A percentile compares a stretch with the other conserved stretches of the same genome.
phyloP scores from a whole-genome alignment of 768 basidiomycete genomes.

The Collybia sordida region DNA sequence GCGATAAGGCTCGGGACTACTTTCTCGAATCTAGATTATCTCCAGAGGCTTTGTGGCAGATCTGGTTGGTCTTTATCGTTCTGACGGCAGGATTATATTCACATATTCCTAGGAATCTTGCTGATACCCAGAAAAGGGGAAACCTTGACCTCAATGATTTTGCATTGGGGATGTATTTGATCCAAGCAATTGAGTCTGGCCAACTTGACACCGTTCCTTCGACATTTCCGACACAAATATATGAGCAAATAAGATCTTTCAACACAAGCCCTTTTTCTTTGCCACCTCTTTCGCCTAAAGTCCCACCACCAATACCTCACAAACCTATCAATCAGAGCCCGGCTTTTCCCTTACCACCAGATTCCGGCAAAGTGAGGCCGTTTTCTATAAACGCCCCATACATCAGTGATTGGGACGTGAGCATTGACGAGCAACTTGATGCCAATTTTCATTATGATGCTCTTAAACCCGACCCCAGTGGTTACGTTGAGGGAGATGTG shows the following conservation, averaged over 20 bases:
- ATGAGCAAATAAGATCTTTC: constrained; percentile 22
- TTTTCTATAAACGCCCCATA: neutral
- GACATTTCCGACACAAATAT: constrained; percentile 28
- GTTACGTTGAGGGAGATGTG: constrained; percentile 30
- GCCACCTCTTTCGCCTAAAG: constrained; percentile 6
- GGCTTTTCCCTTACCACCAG: constrained; percentile 1
- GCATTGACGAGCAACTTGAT: constrained; percentile 24
- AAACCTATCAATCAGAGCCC: neutral
- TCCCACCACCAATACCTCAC: neutral
- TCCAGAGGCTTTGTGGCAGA: constrained; percentile 56
- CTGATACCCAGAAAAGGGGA: constrained; percentile 59
- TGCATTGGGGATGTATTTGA: constrained; percentile 68
- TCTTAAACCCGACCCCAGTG: constrained; percentile 27
- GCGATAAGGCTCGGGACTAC: constrained; percentile 58
- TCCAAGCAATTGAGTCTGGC: constrained; percentile 38
- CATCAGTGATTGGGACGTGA: constrained; percentile 23
- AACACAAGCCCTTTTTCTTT: constrained; percentile 3
- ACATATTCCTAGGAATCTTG: constrained; percentile 46
- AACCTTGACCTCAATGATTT: constrained; percentile 67
- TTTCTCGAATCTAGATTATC: constrained; percentile 63
- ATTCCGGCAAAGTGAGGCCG: too few species aligned
- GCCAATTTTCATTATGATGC: constrained; percentile 29
- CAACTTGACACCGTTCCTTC: constrained; percentile 29
- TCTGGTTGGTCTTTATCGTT: constrained; percentile 44
- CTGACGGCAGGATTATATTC: neutral